Percentiles rank a stretch among this genome's conserved stretches.
Conservation (phyloP, 495 filamentous ascomycete species). For the Trichoderma erinaceum region DNA sequence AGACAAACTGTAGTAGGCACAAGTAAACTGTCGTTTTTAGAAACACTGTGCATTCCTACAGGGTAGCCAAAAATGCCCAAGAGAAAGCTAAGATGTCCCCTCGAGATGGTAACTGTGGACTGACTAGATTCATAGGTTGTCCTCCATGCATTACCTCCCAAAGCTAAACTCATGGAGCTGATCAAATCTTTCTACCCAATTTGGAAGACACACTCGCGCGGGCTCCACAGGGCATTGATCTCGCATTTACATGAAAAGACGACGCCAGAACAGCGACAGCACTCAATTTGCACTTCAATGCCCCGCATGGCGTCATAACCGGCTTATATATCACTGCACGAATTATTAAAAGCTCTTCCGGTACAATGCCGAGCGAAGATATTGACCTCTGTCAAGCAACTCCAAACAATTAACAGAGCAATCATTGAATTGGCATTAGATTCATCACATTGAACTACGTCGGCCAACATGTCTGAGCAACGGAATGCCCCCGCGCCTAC, state of each 20-base stretch:
- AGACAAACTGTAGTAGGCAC: too few relatives aligned
- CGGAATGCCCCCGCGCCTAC: neutral
- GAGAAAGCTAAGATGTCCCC: too few relatives aligned
- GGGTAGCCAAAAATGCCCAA: too few relatives aligned
- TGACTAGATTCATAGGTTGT: too few relatives aligned
- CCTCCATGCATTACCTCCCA: too few relatives aligned
- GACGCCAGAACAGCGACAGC: neutral
- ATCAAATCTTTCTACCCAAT: neutral
- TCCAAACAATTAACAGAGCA: neutral
- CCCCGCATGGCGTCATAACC: constrained; percentile 10
- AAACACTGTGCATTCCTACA: too few relatives aligned
- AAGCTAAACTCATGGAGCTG: neutral
- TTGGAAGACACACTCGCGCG: neutral
- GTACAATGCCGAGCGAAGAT: neutral
- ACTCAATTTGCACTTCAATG: too few relatives aligned
- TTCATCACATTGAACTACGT: neutral
- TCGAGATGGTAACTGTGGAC: too few relatives aligned
- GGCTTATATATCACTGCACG: neutral
- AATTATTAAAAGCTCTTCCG: neutral
- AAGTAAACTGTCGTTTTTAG: too few relatives aligned
- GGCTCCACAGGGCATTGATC: neutral
- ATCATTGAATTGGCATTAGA: neutral
- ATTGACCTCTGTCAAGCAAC: neutral
- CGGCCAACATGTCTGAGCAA: neutral
- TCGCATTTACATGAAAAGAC: neutral